Evolutionary conservation across 306 rosid species (phyloP).

Genomic region (Pyrus betulifolia): DNA sequence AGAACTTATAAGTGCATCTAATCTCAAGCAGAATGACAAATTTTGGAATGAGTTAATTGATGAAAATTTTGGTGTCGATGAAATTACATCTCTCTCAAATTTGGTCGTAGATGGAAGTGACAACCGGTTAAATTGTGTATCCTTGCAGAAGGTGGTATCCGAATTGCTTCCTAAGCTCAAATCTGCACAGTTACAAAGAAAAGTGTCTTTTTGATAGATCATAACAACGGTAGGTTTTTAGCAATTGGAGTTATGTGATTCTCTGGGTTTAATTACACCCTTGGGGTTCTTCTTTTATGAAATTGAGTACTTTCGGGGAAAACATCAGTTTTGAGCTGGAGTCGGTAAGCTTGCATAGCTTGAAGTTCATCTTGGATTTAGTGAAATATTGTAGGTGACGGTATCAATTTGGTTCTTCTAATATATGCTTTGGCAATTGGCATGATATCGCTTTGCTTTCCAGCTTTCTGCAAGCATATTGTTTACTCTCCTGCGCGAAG

Average conservation of each 20-base stretch:
- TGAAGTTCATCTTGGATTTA: not conserved
- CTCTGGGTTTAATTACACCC: slow-evolving; percentile 9
- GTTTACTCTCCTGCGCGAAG: not conserved
- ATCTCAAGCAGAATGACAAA: slow-evolving; percentile 40
- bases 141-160: slow-evolving; percentile 55
- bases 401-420: slow-evolving; percentile 5
- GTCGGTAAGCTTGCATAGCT: not conserved
- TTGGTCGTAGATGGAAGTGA: slow-evolving; percentile 27
- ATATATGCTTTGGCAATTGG: slow-evolving; percentile 8
- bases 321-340: slow-evolving; percentile 14
- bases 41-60: slow-evolving; percentile 54
- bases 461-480: slow-evolving; percentile 6
- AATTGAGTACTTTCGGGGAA: not conserved
- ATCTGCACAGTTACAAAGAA: slow-evolving; percentile 34
- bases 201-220: slow-evolving; percentile 42
- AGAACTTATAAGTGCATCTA: slow-evolving; percentile 46
- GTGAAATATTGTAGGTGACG: slow-evolving; percentile 5
- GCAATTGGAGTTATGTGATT: slow-evolving; percentile 3
- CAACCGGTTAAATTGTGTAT: slow-evolving; percentile 26
- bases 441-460: slow-evolving; percentile 3
- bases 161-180: slow-evolving; percentile 63
- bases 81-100: slow-evolving; percentile 48
- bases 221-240: slow-evolving; percentile 7
- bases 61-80: slow-evolving; percentile 35
- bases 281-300: slow-evolving; percentile 13